A percentile compares a stretch with the other conserved stretches of the same genome.
Evolutionary conservation across 495 filamentous ascomycete genomes (phyloP).

Genomic region (Immersiella caudata): DNA sequence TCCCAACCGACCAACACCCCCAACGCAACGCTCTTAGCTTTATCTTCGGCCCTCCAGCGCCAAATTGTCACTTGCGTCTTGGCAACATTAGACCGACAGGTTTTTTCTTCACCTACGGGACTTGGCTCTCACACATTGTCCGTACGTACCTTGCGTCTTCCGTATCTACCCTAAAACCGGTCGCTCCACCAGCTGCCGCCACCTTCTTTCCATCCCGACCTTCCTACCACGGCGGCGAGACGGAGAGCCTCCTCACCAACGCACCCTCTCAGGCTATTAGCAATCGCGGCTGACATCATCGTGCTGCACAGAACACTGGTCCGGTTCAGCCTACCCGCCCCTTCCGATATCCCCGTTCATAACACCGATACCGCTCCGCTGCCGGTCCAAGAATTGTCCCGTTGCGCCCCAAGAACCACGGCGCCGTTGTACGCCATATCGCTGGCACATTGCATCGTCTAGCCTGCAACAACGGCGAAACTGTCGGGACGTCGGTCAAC

Average conservation of each 20-base stretch:
- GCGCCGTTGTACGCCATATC: constrained; percentile 23
- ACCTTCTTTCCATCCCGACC: background rate
- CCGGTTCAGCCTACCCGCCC: constrained; percentile 19
- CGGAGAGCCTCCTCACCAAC: background rate
- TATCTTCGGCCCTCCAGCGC: constrained; percentile 10
- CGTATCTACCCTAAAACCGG: background rate
- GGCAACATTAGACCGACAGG: constrained; percentile 20
- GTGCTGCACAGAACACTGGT: background rate
- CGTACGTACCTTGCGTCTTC: background rate
- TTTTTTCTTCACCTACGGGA: constrained; percentile 15
- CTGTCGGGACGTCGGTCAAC: constrained; percentile 47
- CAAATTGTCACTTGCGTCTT: constrained; percentile 11
- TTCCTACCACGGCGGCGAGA: background rate
- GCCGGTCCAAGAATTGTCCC: constrained; percentile 6
- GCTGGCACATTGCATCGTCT: constrained; percentile 16
- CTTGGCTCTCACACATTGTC: constrained; percentile 5
- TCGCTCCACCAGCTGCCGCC: background rate
- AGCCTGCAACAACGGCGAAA: constrained; percentile 45
- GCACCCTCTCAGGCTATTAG: constrained; percentile 8
- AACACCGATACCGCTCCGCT: constrained; percentile 25
- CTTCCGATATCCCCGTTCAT: constrained; percentile 23
- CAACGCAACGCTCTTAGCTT: background rate
- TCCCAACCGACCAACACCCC: background rate
- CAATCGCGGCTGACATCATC: constrained; percentile 37
- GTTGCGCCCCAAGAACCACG: constrained; percentile 21